A percentile compares a stretch with the other conserved stretches of the same genome.
Conservation (phyloP, 495 filamentous ascomycete species). For the Neurospora terricola region DNA sequence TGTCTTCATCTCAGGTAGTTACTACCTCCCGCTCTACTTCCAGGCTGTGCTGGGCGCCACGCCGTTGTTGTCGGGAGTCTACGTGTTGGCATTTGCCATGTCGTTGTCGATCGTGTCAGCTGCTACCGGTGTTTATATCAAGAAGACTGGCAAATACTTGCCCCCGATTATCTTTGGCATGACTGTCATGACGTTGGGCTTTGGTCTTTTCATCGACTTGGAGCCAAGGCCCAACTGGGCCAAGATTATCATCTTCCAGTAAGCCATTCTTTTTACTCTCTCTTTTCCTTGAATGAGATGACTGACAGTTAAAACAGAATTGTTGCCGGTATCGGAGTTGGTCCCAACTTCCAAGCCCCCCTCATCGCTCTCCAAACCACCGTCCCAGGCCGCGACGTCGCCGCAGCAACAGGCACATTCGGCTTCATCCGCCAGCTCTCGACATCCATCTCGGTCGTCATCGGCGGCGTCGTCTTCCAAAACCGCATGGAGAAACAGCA, state of each 20-base stretch:
- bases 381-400: constrained; percentile 59
- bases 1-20: constrained; percentile 64
- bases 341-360: constrained; percentile 62
- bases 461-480: constrained; percentile 75
- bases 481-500: constrained; percentile 45
- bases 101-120: constrained; percentile 58
- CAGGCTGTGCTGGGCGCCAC: constrained; percentile 62
- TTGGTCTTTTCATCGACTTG: constrained; percentile 55
- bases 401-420: constrained; percentile 66
- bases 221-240: constrained; percentile 38
- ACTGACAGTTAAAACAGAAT: constrained; percentile 18
- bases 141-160: constrained; percentile 55
- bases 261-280: neutral
- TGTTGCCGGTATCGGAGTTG: constrained; percentile 55
- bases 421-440: constrained; percentile 65
- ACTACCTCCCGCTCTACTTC: constrained; percentile 74
- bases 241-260: constrained; percentile 51
- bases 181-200: constrained; percentile 50
- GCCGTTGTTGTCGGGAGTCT: constrained; percentile 70
- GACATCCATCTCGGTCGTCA: constrained; percentile 60
- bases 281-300: neutral
- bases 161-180: constrained; percentile 47
- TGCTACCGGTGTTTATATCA: constrained; percentile 57
- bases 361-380: constrained; percentile 71
- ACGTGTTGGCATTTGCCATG: constrained; percentile 65